Base-by-base conservation (phyloP, 1,139 yeast genomes). In the Suhomyces yuchorum region DNA sequence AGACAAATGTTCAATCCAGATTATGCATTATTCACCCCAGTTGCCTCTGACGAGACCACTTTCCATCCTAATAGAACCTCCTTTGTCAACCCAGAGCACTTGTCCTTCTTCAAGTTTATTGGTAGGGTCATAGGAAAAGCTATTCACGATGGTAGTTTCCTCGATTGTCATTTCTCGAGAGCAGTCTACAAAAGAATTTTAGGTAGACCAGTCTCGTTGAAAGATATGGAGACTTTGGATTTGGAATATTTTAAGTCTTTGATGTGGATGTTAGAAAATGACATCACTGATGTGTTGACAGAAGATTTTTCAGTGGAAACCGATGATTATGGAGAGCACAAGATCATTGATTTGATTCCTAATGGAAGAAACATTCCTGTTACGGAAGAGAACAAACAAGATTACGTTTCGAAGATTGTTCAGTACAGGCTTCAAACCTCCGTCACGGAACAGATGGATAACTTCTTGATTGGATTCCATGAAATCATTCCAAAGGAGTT, bases 1-100 rank as follows among this genome's bases (percentile, higher is more conserved):
- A 77, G 97, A 52, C 98, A 93, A 66, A 92, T 95, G 89, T 91
- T 93, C 69, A 92, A 93, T 62, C 96, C 99, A 0, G 97, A 91
- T 60, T 92, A 92, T 70, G 98, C 97, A 0, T 71, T 95, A 51
- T 95, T 93, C 63, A 78, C 88, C 0, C 97, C 99, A 0, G 96
- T 91, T 44, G 90, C 96, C 0, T 82, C 96, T 2, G 99, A 93
- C 62, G 85, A 86, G 52, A 90, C 96, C 0, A 91, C 98, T 0
- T 93, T 91, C 77, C 98, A 93, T 65, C 98, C 99, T 4, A 93
- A 93, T 65, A 73, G 97, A 55, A 87, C 96, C 0, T 91, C 97
- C 0, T 89, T 90, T 73, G 88, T 91, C 32, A 92, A 92, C 58
- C 97, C 97, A 0, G 96, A 90, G 59, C 98, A 92, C 68, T 70